Evolutionary conservation across 306 rosid genomes (phyloP), one percentile per base, ranked within the genome.

Genomic region (Rosa chinensis): DNA sequence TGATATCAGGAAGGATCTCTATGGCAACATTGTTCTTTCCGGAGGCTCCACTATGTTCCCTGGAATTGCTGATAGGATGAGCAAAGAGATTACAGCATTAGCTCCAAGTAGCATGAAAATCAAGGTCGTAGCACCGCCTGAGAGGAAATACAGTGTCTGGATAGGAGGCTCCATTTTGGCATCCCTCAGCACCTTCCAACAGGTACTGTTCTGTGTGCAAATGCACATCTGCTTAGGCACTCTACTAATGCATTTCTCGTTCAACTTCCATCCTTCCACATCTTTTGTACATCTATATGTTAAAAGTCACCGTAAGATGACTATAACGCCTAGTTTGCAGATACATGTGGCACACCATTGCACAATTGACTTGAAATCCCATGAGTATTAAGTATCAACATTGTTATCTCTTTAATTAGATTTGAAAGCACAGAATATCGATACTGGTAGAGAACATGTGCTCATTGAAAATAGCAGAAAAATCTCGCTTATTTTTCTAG

Each of bases 121-220:
- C 79, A 94, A 94, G 86, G 98, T 92, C 40, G 98, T 94, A 3
- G 98, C 98, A 52, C 98, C 98, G 3, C 98, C 98, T 0, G 98
- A 94, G 89, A 87, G 98, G 83, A 94, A 94, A 88, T 94, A 94
- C 76, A 94, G 98, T 86, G 98, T 92, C 82, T 92, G 97, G 97
- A 94, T 94, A 66, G 98, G 98, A 76, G 98, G 98, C 79, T 94
- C 98, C 82, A 94, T 94, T 78, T 87, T 94, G 86, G 98, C 98
- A 40, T 94, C 98, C 72, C 98, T 94, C 88, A 94, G 97, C 90
- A 94, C 98, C 86, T 94, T 94, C 97, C 98, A 94, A 87, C 98
- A 94, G 98, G 98, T 94, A 90, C 14, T 39, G 16, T 74, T 35
- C 67, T 2, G 12, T 43, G 13, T 4, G 39, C 39, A 66, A 8